These are phyloP conservation scores for Tolypocladium endophyticum DNA, from an alignment of 2,329 filamentous ascomycete species.

Conservation along the genomic window DNA sequence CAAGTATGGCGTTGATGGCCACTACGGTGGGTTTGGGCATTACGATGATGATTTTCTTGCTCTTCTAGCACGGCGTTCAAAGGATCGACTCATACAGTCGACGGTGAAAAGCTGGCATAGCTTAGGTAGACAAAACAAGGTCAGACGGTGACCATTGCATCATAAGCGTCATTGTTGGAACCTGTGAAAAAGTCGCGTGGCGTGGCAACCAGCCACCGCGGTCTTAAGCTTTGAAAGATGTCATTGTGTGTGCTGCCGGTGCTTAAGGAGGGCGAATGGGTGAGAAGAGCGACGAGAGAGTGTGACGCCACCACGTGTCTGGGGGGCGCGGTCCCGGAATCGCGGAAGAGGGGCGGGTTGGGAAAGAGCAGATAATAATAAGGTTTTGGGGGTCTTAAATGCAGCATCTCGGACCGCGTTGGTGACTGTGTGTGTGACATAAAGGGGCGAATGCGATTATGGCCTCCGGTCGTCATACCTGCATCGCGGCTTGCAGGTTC, in stretches of 20 bases:
- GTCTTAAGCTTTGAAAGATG: neutral
- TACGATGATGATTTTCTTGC: neutral
- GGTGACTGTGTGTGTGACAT: neutral
- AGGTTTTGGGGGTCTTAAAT: no score
- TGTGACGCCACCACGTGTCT: neutral
- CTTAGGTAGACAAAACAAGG: neutral
- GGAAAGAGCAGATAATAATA: neutral
- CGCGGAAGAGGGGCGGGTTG: neutral
- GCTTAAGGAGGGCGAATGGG: neutral
- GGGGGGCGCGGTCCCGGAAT: neutral
- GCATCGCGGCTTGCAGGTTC: neutral
- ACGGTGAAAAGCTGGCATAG: neutral
- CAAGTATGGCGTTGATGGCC: neutral
- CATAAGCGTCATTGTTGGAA: no score
- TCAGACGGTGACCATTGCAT: neutral
- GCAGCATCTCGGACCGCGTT: neutral
- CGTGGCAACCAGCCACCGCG: neutral
- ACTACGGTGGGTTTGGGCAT: neutral
- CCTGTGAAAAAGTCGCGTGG: neutral
- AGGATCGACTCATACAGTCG: neutral
- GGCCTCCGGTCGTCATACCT: neutral
- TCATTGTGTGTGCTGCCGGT: neutral
- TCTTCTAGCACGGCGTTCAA: neutral
- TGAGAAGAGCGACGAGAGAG: neutral
- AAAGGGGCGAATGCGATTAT: neutral